phyloP scores from a whole-genome alignment of 805 yeast species.

The Cyberlindnera sargentensis region DNA sequence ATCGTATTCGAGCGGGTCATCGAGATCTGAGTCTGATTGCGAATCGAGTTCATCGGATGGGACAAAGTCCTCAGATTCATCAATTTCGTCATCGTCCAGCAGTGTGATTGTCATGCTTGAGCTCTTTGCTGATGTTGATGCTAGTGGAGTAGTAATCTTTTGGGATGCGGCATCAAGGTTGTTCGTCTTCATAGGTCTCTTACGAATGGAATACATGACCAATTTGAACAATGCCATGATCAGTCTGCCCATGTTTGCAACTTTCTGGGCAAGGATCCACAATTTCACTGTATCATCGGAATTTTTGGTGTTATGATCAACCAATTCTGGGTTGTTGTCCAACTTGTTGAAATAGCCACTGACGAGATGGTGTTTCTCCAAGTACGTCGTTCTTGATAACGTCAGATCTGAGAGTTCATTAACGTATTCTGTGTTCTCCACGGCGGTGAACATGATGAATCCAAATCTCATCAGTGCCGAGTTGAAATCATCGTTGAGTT shows the following conservation, averaged over 20 bases:
- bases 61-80: conserved; percentile 25
- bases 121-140: not conserved
- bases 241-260: conserved; percentile 8
- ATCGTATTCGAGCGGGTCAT: conserved; percentile 26
- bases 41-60: conserved; percentile 15
- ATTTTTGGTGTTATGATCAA: not conserved
- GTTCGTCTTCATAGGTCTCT: not conserved
- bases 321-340: conserved; percentile 20
- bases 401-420: conserved; percentile 46
- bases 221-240: conserved; percentile 4
- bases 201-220: conserved; percentile 5
- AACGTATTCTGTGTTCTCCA: conserved; percentile 59
- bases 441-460: conserved; percentile 56
- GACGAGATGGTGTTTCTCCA: conserved; percentile 31
- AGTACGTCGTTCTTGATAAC: conserved; percentile 48
- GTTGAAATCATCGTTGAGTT: conserved; percentile 56
- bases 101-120: too few species aligned
- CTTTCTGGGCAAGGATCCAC: conserved; percentile 11
- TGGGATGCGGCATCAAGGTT: not conserved
- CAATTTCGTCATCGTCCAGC: conserved; percentile 12
- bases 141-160: not conserved
- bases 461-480: conserved; percentile 55
- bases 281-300: not conserved
- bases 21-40: conserved; percentile 10
- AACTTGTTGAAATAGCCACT: conserved; percentile 19